Evolutionary conservation across 2,329 filamentous ascomycete genomes (phyloP), one percentile per base, ranked within the genome.

Genomic region (Cadophora malorum): DNA sequence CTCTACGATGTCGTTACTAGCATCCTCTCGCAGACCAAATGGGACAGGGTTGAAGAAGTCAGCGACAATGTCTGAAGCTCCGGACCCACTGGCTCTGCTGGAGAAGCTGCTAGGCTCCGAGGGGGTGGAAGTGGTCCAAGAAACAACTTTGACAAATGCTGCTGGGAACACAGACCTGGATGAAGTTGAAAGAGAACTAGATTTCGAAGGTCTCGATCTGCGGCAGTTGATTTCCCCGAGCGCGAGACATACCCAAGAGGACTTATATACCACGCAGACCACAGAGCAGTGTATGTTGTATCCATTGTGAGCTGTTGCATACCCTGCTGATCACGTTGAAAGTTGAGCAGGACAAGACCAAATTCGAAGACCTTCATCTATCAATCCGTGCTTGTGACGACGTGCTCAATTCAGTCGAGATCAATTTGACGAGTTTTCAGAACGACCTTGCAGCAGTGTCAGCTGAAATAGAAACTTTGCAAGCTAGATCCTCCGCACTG

Each of bases 311-410:
- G 38, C 45, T 50, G 56, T 69, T 31, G 41, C 21, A 53, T 55
- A 55, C 19, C 33, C 66, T 68, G 49, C 69, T 70, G 71, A 68
- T 65, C 23, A 41, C 47, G 50, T 33, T 38, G 31, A 35, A 71
- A 90, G 93, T 94, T 78, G 91, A 96, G 79, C 86, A 86, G 72
- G 93, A 97, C 72, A 92, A 91, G 78, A 84, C 90, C 75, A 94
- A 91, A 76, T 97, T 97, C 74, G 91, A 97, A 79, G 93, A 96
- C 66, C 84, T 99, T 52, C 96, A 98, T 80, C 88, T 87, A 75
- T 96, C 94, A 4, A 98, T 99, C 75, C 80, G 85, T 77, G 92
- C 93, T 62, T 99, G 95, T 81, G 96, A 99, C 79, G 91, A 97
- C 77, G 93, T 98, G 62, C 86, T 98, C 56, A 92, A 90, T 79